Evolutionary conservation across 164 flowering plant genomes (phyloP).

Genomic region (Euptelea pleiosperma): DNA sequence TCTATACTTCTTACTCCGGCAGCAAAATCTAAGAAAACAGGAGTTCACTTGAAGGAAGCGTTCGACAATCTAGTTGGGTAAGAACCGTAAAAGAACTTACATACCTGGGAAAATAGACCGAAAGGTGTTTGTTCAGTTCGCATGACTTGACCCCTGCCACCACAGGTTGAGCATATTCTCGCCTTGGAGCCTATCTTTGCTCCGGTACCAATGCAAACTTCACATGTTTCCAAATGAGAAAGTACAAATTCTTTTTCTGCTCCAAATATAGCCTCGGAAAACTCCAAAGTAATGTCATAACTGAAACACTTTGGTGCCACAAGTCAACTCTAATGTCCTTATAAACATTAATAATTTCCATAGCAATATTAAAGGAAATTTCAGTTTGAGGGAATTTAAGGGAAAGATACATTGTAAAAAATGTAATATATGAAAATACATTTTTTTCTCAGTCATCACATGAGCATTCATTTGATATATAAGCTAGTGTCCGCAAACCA

Average conservation of each 20-base stretch:
- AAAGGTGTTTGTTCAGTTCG: conserved; percentile 99
- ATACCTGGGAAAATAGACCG: conserved; percentile 94
- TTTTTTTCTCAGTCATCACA: no score
- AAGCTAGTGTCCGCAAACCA: no score
- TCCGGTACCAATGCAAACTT: conserved; percentile 80
- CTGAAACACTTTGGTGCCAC: conserved; percentile 49
- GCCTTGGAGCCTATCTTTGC: conserved; percentile 83
- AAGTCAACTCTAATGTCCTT: conserved; percentile 21
- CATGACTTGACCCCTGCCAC: conserved; percentile 99
- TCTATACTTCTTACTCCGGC: neutral
- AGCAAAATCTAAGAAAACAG: neutral
- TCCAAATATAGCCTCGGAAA: conserved; percentile 92
- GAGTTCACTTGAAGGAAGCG: neutral
- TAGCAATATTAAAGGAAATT: neutral
- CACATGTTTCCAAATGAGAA: conserved; percentile 93
- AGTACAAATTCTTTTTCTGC: conserved; percentile 87
- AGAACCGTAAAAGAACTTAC: no score
- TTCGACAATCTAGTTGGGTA: no score
- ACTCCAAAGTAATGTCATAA: conserved; percentile 77
- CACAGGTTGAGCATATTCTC: conserved; percentile 96
- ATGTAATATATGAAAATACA: no score
- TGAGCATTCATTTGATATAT: no score
- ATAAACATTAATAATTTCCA: neutral
- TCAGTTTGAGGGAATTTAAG: no score
- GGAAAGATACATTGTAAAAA: no score